Percentiles rank a stretch among this genome's conserved stretches.
Conservation (phyloP, 2,329 filamentous ascomycete species). For the Myriosclerotinia duriaeana region DNA sequence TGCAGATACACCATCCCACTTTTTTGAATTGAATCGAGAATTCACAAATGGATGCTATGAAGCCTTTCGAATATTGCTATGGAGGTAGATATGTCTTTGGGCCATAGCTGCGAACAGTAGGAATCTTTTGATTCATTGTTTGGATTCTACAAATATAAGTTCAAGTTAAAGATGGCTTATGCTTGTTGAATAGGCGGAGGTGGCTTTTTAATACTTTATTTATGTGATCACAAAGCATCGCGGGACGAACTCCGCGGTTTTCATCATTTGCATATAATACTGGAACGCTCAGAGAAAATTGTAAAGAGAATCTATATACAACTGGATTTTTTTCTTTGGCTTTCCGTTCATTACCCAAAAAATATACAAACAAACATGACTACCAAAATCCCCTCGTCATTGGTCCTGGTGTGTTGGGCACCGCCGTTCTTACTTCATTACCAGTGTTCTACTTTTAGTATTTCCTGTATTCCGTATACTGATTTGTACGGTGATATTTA, state of each 20-base stretch:
- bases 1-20: no score
- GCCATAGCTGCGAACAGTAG: no score
- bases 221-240: not conserved
- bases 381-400: slow-evolving; percentile 55
- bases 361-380: not conserved
- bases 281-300: not conserved
- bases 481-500: no score
- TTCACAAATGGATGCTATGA: no score
- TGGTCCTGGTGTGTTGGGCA: slow-evolving; percentile 66
- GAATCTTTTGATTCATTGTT: no score
- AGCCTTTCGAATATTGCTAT: no score
- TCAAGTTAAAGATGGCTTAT: no score
- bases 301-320: not conserved
- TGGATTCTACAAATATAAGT: no score
- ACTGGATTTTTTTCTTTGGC: not conserved
- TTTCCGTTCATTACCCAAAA: not conserved
- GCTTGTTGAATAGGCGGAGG: no score
- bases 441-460: no score
- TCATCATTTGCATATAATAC: not conserved
- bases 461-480: no score
- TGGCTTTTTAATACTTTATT: not conserved
- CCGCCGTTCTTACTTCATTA: slow-evolving; percentile 49
- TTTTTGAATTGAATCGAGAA: not conserved
- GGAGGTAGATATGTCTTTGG: no score
- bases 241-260: not conserved